A percentile compares a stretch with the other conserved stretches of the same genome.
phyloP scores from a whole-genome alignment of 2,329 filamentous ascomycete genomes.

The Hypomyces rosellus region DNA sequence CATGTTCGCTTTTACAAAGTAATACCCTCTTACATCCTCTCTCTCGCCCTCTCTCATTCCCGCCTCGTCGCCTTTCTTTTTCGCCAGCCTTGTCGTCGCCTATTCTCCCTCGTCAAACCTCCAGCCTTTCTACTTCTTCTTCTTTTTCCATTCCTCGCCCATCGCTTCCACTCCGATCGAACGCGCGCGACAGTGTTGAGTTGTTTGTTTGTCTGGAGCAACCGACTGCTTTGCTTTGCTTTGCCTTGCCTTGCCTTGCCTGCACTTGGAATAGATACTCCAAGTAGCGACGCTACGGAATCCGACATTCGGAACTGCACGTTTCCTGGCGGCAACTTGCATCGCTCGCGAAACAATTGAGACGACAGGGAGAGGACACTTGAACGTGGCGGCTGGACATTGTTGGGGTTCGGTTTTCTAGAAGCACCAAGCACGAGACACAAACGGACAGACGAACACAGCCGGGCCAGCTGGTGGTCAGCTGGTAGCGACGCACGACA shows the following conservation, averaged over 20 bases:
- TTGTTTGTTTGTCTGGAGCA: no score
- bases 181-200: not conserved
- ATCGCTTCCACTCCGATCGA: not conserved
- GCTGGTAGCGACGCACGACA: constrained; percentile 5
- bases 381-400: not conserved
- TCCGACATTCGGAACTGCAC: constrained; percentile 8
- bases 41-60: not conserved
- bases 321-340: constrained; percentile 10
- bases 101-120: not conserved
- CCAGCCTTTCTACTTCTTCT: not conserved
- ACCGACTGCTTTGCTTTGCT: not conserved
- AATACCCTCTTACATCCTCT: not conserved
- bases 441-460: constrained; percentile 1
- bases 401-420: constrained; percentile 7
- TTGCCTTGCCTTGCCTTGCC: no score
- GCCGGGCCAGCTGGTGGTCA: constrained; percentile 1
- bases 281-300: not conserved
- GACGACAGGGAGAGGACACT: not conserved
- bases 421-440: constrained; percentile 9
- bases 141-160: not conserved
- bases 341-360: constrained; percentile 7
- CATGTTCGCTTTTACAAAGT: no score
- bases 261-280: not conserved
- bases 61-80: not conserved
- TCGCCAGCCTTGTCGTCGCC: not conserved